Evolutionary conservation across 106 monocot genomes (phyloP), one percentile per base, ranked within the genome.

Genomic region (Allium sativum): DNA sequence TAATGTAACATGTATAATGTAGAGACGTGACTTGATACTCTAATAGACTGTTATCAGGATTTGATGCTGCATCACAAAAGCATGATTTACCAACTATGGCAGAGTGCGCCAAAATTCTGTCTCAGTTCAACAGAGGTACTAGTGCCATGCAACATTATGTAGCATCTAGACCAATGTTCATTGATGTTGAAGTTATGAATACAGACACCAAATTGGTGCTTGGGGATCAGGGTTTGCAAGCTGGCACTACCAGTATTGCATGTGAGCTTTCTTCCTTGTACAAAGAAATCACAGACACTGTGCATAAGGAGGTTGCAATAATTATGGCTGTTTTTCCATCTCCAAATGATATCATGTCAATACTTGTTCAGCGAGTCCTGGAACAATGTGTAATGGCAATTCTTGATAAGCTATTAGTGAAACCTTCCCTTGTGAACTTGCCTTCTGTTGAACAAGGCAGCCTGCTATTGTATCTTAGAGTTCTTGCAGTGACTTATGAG

Each of bases 141-240:
- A 98, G 98, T 76, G 98, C 98, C 18, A 98, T 98, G 98, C 98
- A 98, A 72, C 98, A 98, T 74, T 98, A 98, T 88, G 98, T 98
- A 19, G 85, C 98, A 56, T 73, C 92, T 64, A 59, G 98, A 61
- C 88, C 92, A 56, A 98, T 98, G 98, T 98, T 98, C 74, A 98
- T 98, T 73, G 98, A 98, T 68, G 83, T 98, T 21, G 98, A 98
- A 72, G 82, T 98, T 13, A 98, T 98, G 98, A 88, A 88, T 72
- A 69, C 87, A 48, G 98, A 98, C 56, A 80, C 70, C 44, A 85
- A 85, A 48, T 67, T 85, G 57, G 98, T 98, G 52, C 88, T 92
- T 72, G 98, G 98, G 48, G 92, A 92, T 70, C 78, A 88, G 59
- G 92, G 98, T 44, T 66, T 78, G 59, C 92, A 92, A 85, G 68